These are phyloP conservation scores for Pulveroboletus sp. DNA, from an alignment of 768 basidiomycete genomes.

Conservation along the genomic window DNA sequence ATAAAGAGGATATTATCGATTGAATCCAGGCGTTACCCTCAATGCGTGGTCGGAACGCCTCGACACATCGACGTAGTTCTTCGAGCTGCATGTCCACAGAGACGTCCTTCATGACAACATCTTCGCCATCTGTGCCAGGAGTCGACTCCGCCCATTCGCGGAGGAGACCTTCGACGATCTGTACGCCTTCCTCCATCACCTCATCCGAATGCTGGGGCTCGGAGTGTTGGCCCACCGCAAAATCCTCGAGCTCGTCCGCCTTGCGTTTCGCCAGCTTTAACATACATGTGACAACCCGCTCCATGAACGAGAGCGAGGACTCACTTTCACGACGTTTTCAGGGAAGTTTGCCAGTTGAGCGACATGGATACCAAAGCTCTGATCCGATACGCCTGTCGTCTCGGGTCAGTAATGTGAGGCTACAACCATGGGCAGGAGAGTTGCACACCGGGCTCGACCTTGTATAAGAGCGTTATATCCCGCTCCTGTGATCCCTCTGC, in stretches of 20 bases:
- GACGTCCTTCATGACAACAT: conserved; percentile 50
- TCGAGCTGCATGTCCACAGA: conserved; percentile 34
- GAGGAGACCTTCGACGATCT: conserved; percentile 76
- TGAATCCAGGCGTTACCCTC: conserved; percentile 78
- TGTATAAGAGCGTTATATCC: conserved; percentile 79
- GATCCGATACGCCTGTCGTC: conserved; percentile 77
- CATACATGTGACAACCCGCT: not conserved
- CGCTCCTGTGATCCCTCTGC: conserved; percentile 45
- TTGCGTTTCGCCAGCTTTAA: conserved; percentile 82
- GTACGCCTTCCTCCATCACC: conserved; percentile 72
- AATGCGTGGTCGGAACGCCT: conserved; percentile 61
- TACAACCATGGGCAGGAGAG: not conserved
- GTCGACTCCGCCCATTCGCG: conserved; percentile 52
- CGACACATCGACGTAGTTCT: conserved; percentile 56
- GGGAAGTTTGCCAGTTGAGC: conserved; percentile 98
- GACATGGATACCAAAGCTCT: conserved; percentile 98
- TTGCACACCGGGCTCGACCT: conserved; percentile 68
- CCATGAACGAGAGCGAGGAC: conserved; percentile 1
- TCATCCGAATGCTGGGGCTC: conserved; percentile 49
- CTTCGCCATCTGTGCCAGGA: conserved; percentile 35
- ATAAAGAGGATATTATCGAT: conserved; percentile 46
- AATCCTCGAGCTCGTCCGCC: conserved; percentile 88
- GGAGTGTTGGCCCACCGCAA: conserved; percentile 43
- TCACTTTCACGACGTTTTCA: conserved; percentile 82
- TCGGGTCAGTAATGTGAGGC: not conserved